phyloP scores from a whole-genome alignment of 1,284 basidiomycete species.

The Fomitopsis schrenkii region DNA sequence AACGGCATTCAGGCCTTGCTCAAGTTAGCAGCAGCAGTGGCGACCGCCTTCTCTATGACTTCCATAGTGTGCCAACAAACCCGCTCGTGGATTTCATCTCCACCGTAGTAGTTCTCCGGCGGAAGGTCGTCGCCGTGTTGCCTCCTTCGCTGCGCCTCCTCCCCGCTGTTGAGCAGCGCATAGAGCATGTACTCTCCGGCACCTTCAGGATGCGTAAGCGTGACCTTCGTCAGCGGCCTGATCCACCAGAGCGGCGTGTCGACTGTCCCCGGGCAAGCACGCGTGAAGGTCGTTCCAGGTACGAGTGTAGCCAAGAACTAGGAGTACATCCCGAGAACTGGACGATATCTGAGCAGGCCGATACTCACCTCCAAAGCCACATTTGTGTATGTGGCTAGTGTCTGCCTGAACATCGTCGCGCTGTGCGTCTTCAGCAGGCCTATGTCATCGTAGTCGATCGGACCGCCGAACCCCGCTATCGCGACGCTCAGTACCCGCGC shows the following conservation, averaged over 20 bases:
- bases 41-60: constrained; percentile 14
- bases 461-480: constrained; percentile 12
- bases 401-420: constrained; percentile 15
- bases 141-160: constrained; percentile 32
- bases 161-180: constrained; percentile 26
- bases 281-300: constrained; percentile 29
- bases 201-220: constrained; percentile 28
- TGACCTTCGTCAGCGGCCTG: constrained; percentile 24
- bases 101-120: constrained; percentile 33
- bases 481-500: constrained; percentile 22
- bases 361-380: constrained; percentile 27
- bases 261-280: constrained; percentile 30
- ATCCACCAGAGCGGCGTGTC: constrained; percentile 26
- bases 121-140: constrained; percentile 36
- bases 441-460: constrained; percentile 29
- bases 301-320: constrained; percentile 20
- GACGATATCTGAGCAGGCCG: too few relatives aligned
- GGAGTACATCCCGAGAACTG: too few relatives aligned
- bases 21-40: too few relatives aligned
- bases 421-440: constrained; percentile 29
- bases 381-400: constrained; percentile 29
- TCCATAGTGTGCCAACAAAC: constrained; percentile 46
- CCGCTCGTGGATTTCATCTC: constrained; percentile 33
- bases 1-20: too few relatives aligned
- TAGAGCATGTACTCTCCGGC: constrained; percentile 42